Percentiles rank a stretch among this genome's conserved stretches.
These are phyloP conservation scores for Clonostachys chloroleuca DNA, from an alignment of 2,329 filamentous ascomycete genomes.

Conservation along the genomic window DNA sequence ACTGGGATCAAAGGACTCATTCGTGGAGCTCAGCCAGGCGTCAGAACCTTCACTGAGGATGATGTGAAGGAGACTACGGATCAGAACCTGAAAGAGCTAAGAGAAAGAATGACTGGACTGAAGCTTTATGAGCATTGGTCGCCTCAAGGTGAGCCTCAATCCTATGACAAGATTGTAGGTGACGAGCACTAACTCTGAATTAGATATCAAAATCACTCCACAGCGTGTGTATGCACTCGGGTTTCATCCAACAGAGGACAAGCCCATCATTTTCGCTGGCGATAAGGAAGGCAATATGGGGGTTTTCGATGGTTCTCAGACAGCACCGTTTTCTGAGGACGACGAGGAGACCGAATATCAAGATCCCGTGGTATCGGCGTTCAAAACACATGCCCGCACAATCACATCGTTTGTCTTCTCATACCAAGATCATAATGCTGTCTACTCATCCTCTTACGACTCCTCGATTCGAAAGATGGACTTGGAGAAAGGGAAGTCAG, in stretches of 20 bases:
- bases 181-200: neutral
- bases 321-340: constrained; percentile 51
- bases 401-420: constrained; percentile 82
- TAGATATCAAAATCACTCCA: constrained; percentile 87
- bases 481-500: constrained; percentile 71
- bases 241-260: constrained; percentile 83
- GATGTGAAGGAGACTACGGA: constrained; percentile 78
- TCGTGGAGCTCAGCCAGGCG: constrained; percentile 71
- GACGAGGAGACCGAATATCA: constrained; percentile 63
- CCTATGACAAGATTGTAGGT: neutral
- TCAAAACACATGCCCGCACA: constrained; percentile 86
- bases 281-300: constrained; percentile 92
- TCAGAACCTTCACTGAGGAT: constrained; percentile 81
- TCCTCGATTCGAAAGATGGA: constrained; percentile 87
- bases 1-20: constrained; percentile 57
- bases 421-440: constrained; percentile 63
- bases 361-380: constrained; percentile 78
- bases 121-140: constrained; percentile 80
- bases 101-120: constrained; percentile 73
- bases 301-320: constrained; percentile 83
- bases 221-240: constrained; percentile 83
- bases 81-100: constrained; percentile 66
- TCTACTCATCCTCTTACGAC: constrained; percentile 89
- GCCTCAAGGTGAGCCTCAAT: constrained; percentile 59
- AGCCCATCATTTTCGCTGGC: constrained; percentile 86